Percentiles rank a stretch among this genome's conserved stretches.
phyloP scores from a whole-genome alignment of 2,329 filamentous ascomycete species.

The Alternaria dauci region DNA sequence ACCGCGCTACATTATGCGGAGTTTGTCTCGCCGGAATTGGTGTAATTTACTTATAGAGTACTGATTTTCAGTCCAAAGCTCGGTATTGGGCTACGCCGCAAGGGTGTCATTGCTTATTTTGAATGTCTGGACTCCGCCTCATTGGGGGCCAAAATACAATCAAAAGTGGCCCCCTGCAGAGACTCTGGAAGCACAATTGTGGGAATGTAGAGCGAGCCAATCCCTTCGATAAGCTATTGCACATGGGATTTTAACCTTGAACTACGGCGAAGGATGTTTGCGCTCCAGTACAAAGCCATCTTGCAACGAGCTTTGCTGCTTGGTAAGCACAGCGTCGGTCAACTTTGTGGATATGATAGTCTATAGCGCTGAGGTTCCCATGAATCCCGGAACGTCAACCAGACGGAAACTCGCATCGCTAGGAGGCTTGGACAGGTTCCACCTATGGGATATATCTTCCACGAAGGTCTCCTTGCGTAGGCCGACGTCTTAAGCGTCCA shows the following conservation, averaged over 20 bases:
- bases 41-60: not conserved
- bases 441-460: not conserved
- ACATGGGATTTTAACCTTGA: not conserved
- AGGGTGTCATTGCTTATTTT: not conserved
- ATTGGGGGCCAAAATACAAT: conserved; percentile 15
- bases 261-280: not conserved
- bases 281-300: not conserved
- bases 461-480: not conserved
- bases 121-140: conserved; percentile 6
- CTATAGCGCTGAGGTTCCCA: not conserved
- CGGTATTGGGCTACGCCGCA: conserved; percentile 15
- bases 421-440: not conserved
- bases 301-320: not conserved
- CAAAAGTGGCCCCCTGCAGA: not conserved
- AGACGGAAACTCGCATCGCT: not conserved
- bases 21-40: conserved; percentile 2
- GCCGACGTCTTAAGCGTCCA: conserved; percentile 28
- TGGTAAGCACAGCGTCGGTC: not conserved
- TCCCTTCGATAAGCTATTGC: not conserved
- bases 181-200: not conserved
- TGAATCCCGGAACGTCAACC: no score
- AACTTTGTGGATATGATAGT: not conserved
- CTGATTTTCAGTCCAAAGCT: conserved; percentile 3
- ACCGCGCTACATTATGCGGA: not conserved
- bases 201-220: not conserved